Base-by-base conservation (phyloP, 257 asterid genomes). In the Primulina tabacum region DNA sequence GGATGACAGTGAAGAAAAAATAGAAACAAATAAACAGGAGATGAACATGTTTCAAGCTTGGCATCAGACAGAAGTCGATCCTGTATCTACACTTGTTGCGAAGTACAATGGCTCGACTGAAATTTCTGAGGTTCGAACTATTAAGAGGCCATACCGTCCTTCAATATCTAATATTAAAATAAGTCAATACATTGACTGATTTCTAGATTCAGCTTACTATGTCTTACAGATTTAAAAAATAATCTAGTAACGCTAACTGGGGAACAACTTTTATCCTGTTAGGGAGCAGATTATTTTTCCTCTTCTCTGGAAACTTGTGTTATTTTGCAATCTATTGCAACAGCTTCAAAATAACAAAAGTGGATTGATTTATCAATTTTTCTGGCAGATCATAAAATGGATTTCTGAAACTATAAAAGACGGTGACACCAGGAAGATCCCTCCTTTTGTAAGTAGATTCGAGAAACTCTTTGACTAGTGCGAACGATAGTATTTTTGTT, bases 1-100 rank as follows among this genome's bases (percentile, higher is more conserved):
- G 82, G 84, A 85, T 71, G 81, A 40, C 38, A 75, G 79, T 38
- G 80, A 80, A 17, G 88, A 80, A 71, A 83, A 38, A 4, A 33
- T 43, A 65, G 85, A 78, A 58, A 62, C 77, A n/a, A 78, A 62
- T 64, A 88, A 80, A 71, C 83, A 76, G 43, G 82, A 80, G 7
- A 88, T 76, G 58, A 87, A 75, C 64, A 16, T 83, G 53, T 81
- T 87, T 60, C 79, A 83, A 68, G 89, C 90, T 56, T 89, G 80
- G 84, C 75, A 75, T 55, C 82, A 85, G 24, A 76, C 79, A 50
- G 95, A 89, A 72, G 47, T 81, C 62, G 99, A 94, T 82, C 97
- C 99, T 4, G 95, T 89, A 18, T 86, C 96, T 66, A 84, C 89
- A 40, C 95, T 94, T 67, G 99, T 94, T 38, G 97, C 99, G 10